Conservation (phyloP, 2,329 filamentous ascomycete species). For the Xylariaceae sp. region DNA sequence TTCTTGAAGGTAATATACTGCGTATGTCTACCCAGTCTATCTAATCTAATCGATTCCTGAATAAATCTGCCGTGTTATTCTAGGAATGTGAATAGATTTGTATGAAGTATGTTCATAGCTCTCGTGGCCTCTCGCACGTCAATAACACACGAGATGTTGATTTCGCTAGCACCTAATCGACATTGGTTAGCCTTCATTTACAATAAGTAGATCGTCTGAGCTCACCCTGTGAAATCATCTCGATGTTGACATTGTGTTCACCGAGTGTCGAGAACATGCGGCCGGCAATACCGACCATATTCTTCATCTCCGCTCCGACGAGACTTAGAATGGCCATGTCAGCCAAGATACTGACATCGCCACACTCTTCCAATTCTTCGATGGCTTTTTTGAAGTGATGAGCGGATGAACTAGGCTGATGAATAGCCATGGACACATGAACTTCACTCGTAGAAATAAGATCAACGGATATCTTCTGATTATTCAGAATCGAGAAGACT, state of each 20-base stretch:
- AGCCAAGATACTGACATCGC: conserved; percentile 82
- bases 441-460: conserved; percentile 96
- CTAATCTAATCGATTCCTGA: not conserved
- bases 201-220: not conserved
- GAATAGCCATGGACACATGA: conserved; percentile 94
- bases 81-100: conserved; percentile 92
- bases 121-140: conserved; percentile 84
- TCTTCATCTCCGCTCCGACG: conserved; percentile 94
- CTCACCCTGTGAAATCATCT: conserved; percentile 98
- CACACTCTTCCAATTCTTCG: conserved; percentile 70
- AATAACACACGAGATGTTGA: conserved; percentile 98
- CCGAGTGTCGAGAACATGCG: conserved; percentile 93
- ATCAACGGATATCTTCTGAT: conserved; percentile 83
- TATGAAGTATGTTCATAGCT: conserved; percentile 94
- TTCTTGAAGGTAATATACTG: no score
- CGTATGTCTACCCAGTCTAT: not conserved
- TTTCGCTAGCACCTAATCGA: conserved; percentile 79
- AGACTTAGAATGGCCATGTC: conserved; percentile 95
- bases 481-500: conserved; percentile 87
- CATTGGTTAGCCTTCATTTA: not conserved
- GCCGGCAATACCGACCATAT: conserved; percentile 91
- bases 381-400: conserved; percentile 63
- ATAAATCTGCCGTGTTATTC: conserved; percentile 47
- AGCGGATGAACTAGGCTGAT: conserved; percentile 63
- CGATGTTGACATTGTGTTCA: conserved; percentile 91